Base-by-base conservation (phyloP, 2,329 filamentous ascomycete genomes). In the Clarireedia sp. region DNA sequence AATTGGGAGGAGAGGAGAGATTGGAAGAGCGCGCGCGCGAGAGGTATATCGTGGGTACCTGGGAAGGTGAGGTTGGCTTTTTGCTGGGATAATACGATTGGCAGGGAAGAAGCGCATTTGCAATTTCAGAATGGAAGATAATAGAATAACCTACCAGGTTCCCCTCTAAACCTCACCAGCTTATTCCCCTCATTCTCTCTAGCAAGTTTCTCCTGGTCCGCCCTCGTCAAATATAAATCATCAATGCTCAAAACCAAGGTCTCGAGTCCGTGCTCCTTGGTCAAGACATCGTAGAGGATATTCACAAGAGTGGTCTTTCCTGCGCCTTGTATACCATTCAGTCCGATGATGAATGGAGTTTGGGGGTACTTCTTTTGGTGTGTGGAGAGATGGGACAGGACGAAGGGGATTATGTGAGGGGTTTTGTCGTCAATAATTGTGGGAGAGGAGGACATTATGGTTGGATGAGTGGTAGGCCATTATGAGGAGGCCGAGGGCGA, bases 291-390 rank as follows among this genome's bases (percentile, higher is more conserved):
- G 58, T 75, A 78, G 44, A 95, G 79, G 4, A 80, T 77, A 38
- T 78, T 78, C 38, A 91, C 90, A 65, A 96, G 79, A 12, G 91
- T 95, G 3, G 91, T 95, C 75, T 97, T 96, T 63, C 92, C 92
- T 38, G 89, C 86, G 58, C 92, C 92, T 73, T 96, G 92, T 26
- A 96, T 83, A 58, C 91, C 92, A 65, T 95, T 95, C 65, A 97
- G 79, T 47, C 90, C 92, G 60, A 96, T 78, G 69, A 96, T 82
- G 70, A 96, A 88, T 26, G 90, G 90, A 19, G 43, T 23, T 8
- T 21, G 1, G 14, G 43, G 43, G 16, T 24, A 51, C 73, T 21
- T 62, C 52, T 54, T 59, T 40, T 66, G 67, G 40, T 58, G 73
- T 73, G 67, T 86, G 79, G 37, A 69, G 60, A 89, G 74, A 46